A percentile compares a stretch with the other conserved stretches of the same genome.
Evolutionary conservation across 2,329 filamentous ascomycete species (phyloP).

Genomic region (Leptodontidium sp.): DNA sequence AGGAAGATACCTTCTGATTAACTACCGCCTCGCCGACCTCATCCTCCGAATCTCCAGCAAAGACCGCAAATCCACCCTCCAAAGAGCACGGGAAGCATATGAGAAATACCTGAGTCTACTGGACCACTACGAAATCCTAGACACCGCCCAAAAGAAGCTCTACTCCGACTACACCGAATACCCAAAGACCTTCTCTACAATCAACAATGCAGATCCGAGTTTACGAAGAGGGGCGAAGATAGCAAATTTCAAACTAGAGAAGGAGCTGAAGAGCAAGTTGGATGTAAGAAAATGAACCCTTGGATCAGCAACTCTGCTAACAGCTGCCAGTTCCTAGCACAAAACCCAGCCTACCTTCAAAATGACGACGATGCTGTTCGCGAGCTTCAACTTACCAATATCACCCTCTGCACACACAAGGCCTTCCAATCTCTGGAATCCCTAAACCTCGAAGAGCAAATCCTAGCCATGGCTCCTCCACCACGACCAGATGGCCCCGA

Average conservation of each 20-base stretch:
- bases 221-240: conserved; percentile 85
- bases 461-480: conserved; percentile 77
- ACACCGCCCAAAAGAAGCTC: conserved; percentile 68
- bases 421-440: conserved; percentile 89
- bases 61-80: conserved; percentile 70
- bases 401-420: conserved; percentile 77
- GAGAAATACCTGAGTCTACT: conserved; percentile 80
- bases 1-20: conserved; percentile 74
- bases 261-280: conserved; percentile 83
- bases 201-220: conserved; percentile 69
- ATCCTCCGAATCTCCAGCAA: conserved; percentile 70
- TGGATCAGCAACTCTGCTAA: conserved; percentile 38
- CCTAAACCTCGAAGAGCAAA: conserved; percentile 82
- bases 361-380: conserved; percentile 88
- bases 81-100: conserved; percentile 72
- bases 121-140: conserved; percentile 80
- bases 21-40: conserved; percentile 83
- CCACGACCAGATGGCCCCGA: conserved; percentile 53
- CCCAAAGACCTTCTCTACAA: conserved; percentile 75
- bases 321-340: conserved; percentile 60
- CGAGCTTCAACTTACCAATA: conserved; percentile 77
- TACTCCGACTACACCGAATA: conserved; percentile 78
- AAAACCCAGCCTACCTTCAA: conserved; percentile 66
- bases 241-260: conserved; percentile 83
- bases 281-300: conserved; percentile 60